Conservation (phyloP, 129 eudicot genomes). For the Escallonia rubra region DNA sequence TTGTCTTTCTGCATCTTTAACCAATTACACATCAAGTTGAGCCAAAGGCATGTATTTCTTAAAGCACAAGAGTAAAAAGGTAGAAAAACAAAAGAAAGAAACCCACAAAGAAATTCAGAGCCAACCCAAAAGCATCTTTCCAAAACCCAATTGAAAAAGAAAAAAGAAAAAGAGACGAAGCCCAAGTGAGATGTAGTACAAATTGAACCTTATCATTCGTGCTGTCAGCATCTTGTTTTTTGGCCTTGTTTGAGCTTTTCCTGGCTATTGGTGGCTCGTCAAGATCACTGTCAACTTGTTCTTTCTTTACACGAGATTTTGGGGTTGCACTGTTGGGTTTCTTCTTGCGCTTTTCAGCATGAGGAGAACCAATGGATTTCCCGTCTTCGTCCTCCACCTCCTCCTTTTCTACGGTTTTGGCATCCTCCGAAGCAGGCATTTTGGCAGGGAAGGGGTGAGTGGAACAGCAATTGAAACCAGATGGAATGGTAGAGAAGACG, state of each 20-base stretch:
- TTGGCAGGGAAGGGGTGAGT: background rate
- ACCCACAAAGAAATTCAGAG: background rate
- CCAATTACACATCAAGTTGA: background rate
- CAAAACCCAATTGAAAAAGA: background rate
- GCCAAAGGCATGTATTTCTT: background rate
- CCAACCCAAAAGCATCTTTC: constrained; percentile 11
- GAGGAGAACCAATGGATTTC: constrained; percentile 31
- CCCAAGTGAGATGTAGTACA: no score
- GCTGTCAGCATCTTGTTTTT: constrained; percentile 35
- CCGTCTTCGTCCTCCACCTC: constrained; percentile 37
- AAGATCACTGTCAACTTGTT: constrained; percentile 13
- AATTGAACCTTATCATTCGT: background rate
- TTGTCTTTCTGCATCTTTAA: constrained; percentile 34
- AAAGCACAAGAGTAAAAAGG: background rate
- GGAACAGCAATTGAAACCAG: background rate
- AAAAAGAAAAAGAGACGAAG: no score
- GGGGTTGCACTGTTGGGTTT: constrained; percentile 34
- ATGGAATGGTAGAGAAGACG: no score
- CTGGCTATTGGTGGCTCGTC: background rate
- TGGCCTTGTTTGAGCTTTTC: constrained; percentile 14
- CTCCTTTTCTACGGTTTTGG: constrained; percentile 30
- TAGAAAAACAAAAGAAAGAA: background rate
- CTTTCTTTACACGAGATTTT: constrained; percentile 45
- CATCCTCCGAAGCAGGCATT: constrained; percentile 30
- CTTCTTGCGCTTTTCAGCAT: constrained; percentile 27